Evolutionary conservation across 768 basidiomycete genomes (phyloP).

Genomic region (Flagelloscypha sp.): DNA sequence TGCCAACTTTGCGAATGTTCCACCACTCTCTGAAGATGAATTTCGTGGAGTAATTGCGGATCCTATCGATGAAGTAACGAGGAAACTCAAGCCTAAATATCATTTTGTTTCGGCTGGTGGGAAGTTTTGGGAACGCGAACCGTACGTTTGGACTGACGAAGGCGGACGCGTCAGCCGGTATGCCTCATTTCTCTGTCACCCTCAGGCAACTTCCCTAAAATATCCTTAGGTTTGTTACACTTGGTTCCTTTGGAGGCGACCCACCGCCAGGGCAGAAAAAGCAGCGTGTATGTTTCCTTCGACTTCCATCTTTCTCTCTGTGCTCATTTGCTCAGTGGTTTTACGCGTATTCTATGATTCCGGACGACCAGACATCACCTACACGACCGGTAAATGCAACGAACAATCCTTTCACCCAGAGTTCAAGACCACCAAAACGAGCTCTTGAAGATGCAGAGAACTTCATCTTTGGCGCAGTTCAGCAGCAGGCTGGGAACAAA

Average conservation of each 20-base stretch:
- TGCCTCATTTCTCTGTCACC: too few species aligned
- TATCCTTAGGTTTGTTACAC: constrained; percentile 77
- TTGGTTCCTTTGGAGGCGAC: constrained; percentile 79
- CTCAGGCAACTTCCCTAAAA: too few species aligned
- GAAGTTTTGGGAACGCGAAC: constrained; percentile 94
- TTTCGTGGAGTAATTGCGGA: constrained; percentile 37
- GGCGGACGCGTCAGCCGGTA: constrained; percentile 57
- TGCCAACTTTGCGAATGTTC: constrained; percentile 48
- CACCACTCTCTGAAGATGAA: constrained; percentile 36
- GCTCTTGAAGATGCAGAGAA: constrained; percentile 43
- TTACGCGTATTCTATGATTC: constrained; percentile 86
- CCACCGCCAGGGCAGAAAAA: constrained; percentile 58
- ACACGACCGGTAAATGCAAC: constrained; percentile 55
- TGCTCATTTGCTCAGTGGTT: constrained; percentile 63
- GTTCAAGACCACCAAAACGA: constrained; percentile 42
- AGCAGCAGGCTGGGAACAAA: constrained; percentile 49
- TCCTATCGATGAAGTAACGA: constrained; percentile 58
- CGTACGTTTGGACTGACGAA: constrained; percentile 77
- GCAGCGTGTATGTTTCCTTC: constrained; percentile 55
- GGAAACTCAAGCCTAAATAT: constrained; percentile 74
- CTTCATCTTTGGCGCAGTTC: constrained; percentile 61
- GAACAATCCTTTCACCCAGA: constrained; percentile 58
- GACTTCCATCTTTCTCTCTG: background rate
- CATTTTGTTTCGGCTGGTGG: constrained; percentile 69
- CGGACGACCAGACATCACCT: constrained; percentile 32